phyloP scores from a whole-genome alignment of 306 rosid genomes.

The Glycine tomentella region DNA sequence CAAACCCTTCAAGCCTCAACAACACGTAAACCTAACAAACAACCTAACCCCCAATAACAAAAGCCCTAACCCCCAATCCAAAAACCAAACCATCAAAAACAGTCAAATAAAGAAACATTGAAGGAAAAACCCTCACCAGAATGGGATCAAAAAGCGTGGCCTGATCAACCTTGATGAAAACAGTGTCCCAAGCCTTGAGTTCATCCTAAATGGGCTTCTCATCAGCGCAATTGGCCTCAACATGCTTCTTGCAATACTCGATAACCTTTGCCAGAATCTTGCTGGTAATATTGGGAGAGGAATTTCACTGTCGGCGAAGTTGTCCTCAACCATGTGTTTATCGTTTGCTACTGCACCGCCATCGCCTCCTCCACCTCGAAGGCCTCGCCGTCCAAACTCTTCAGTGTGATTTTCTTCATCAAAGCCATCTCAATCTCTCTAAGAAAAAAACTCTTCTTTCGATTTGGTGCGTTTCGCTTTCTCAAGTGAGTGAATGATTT shows the following conservation, averaged over 20 bases:
- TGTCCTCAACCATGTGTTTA: constrained; percentile 82
- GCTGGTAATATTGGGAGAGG: constrained; percentile 84
- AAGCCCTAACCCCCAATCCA: background rate
- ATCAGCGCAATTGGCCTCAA: constrained; percentile 49
- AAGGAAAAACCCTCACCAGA: constrained; percentile 51
- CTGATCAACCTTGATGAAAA: constrained; percentile 79
- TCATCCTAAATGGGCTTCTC: constrained; percentile 63
- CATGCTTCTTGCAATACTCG: constrained; percentile 81
- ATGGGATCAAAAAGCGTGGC: constrained; percentile 81
- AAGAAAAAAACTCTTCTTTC: no score
- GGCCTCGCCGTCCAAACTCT: constrained; percentile 75
- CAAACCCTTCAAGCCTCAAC: no score
- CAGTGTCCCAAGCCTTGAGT: constrained; percentile 69
- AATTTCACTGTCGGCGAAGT: constrained; percentile 66
- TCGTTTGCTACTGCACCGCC: constrained; percentile 78
- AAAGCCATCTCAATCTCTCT: background rate
- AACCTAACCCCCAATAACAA: background rate
- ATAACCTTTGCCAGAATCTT: constrained; percentile 81
- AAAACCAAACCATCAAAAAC: no score
- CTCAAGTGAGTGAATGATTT: no score
- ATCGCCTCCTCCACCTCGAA: constrained; percentile 78
- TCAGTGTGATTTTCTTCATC: constrained; percentile 65
- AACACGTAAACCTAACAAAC: background rate
- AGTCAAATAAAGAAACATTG: no score
- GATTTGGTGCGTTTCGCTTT: no score